Percentiles rank a stretch among this genome's conserved stretches.
Conservation (phyloP, 2,329 filamentous ascomycete species). For the Beauveria australis region DNA sequence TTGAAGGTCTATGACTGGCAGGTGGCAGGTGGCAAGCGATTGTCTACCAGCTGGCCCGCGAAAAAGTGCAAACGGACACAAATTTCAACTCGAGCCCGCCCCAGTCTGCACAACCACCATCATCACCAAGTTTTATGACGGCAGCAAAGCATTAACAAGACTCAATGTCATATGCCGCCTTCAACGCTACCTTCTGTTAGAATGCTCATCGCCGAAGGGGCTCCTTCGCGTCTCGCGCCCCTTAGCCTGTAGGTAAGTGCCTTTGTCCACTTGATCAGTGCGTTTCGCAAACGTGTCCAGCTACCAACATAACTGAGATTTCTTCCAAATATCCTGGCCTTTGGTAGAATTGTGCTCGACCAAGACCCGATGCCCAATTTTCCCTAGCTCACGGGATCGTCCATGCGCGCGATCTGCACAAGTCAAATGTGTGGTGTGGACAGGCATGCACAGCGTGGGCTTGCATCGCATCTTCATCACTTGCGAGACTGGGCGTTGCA, state of each 20-base stretch:
- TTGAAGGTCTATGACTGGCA: neutral
- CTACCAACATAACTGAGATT: too few species aligned
- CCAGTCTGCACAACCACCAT: neutral
- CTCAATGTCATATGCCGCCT: neutral
- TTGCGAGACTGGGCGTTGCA: too few species aligned
- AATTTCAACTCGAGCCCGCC: neutral
- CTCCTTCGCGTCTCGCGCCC: neutral
- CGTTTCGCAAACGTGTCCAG: neutral
- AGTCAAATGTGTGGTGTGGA: neutral
- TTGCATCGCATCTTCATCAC: neutral
- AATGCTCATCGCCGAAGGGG: neutral
- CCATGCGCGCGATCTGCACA: conserved; percentile 1
- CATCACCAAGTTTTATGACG: too few species aligned
- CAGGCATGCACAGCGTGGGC: neutral
- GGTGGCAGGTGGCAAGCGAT: neutral
- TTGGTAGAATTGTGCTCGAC: neutral
- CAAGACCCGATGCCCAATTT: neutral
- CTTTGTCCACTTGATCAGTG: neutral
- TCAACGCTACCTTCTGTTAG: neutral
- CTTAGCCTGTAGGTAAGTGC: too few species aligned
- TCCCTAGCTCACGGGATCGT: neutral
- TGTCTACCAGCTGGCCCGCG: neutral
- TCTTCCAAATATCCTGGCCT: too few species aligned
- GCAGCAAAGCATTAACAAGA: neutral
- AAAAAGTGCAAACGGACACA: neutral